These are phyloP conservation scores for Yamadazyma triangularis DNA, from an alignment of 1,139 yeast species.

Conservation along the genomic window DNA sequence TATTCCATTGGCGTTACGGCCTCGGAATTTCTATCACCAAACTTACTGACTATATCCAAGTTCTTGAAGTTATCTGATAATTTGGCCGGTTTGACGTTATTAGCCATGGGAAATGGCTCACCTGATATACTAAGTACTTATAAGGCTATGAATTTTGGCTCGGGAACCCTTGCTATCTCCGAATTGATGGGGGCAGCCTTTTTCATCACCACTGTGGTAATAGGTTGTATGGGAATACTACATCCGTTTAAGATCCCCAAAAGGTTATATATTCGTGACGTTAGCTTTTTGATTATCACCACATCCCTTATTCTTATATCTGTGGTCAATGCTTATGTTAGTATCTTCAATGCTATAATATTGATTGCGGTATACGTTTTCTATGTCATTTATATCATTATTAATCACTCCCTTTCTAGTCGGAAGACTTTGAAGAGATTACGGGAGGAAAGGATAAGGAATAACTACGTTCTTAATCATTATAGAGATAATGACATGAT, in stretches of 20 bases:
- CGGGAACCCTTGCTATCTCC: slow-evolving; percentile 77
- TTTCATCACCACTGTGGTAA: slow-evolving; percentile 69
- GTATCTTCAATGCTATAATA: slow-evolving; percentile 39
- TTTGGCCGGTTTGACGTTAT: slow-evolving; percentile 78
- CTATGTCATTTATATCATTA: slow-evolving; percentile 48
- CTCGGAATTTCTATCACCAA: slow-evolving; percentile 72
- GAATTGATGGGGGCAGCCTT: slow-evolving; percentile 84
- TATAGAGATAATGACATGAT: not conserved
- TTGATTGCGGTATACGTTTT: slow-evolving; percentile 47
- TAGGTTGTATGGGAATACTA: slow-evolving; percentile 69
- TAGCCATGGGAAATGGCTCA: slow-evolving; percentile 89
- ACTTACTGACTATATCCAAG: slow-evolving; percentile 57
- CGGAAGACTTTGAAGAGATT: slow-evolving; percentile 14
- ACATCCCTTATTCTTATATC: slow-evolving; percentile 36
- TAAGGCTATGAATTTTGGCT: slow-evolving; percentile 66
- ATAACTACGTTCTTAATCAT: slow-evolving; percentile 12
- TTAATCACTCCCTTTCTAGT: slow-evolving; percentile 24
- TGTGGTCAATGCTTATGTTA: slow-evolving; percentile 42
- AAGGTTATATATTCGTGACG: slow-evolving; percentile 51
- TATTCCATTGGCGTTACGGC: slow-evolving; percentile 69
- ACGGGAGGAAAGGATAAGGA: slow-evolving; percentile 28
- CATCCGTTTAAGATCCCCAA: slow-evolving; percentile 60
- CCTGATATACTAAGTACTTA: slow-evolving; percentile 88
- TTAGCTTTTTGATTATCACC: slow-evolving; percentile 47
- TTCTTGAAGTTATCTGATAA: slow-evolving; percentile 65